Evolutionary conservation across 306 rosid genomes (phyloP), one percentile per base, ranked within the genome.

Genomic region (Quillaja saponaria): DNA sequence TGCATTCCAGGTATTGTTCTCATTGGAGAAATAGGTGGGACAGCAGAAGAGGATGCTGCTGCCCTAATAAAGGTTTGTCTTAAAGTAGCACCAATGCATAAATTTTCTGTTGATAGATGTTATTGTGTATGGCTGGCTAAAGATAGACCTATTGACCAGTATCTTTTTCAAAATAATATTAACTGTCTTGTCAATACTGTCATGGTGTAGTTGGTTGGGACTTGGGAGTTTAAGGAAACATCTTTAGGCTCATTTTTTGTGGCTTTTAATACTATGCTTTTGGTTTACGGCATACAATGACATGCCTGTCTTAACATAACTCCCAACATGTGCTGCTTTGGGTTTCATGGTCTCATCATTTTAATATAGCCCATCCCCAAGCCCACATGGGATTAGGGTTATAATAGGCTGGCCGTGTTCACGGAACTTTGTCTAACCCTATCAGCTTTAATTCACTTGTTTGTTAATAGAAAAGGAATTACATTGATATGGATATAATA

Each of bases 31-130:
- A 94, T 94, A 50, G 99, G 99, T 69, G 99, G 99, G 54, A 94
- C 97, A 50, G 99, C 99, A 37, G 96, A 94, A 83, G 99, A 94
- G 71, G 99, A 94, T 87, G 99, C 96, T 63, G 99, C 99, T 71
- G 90, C 96, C 54, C 68, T 94, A 80, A 94, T 94, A 73, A 87
- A 87, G 99, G 99, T 94, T 66, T 56, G 68, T 45, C 31, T 53
- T 63, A 48, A 49, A 48, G 13, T 49, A 4, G 41, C 21, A 35
- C 3, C 25, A 16, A 18, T 58, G n/a, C 62, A 20, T 41, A 42
- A 13, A n/a, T 20, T 64, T 64, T 10, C 19, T 14, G n/a, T 64
- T 19, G 45, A 51, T 37, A 67, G 34, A 10, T 25, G 16, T 5
- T 20, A 9, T 10, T 55, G 34, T 49, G 14, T 8, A 19, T 58